Conservation (phyloP, 2,329 filamentous ascomycete species). For the Arthrobotrys megalospora region DNA sequence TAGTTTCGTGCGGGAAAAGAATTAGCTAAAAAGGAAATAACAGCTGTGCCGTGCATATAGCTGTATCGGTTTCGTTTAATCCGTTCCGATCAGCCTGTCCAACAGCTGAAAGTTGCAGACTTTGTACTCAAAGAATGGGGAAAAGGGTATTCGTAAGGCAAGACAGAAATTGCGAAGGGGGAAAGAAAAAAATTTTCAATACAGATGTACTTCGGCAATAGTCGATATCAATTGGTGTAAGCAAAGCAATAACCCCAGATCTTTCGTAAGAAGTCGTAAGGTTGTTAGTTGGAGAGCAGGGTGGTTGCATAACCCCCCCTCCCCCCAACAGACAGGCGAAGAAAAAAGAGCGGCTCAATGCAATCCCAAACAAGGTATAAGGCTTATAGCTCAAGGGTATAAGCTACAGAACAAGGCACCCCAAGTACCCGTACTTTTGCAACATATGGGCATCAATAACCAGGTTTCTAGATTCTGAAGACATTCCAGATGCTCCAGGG, state of each 20-base stretch:
- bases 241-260: constrained; percentile 30
- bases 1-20: constrained; percentile 30
- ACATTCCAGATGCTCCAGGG: constrained; percentile 61
- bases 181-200: constrained; percentile 43
- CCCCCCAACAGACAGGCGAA: constrained; percentile 36
- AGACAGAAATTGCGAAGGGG: constrained; percentile 31
- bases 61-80: constrained; percentile 53
- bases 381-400: constrained; percentile 67
- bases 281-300: constrained; percentile 27
- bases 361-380: constrained; percentile 63
- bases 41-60: constrained; percentile 37
- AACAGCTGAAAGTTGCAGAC: constrained; percentile 24
- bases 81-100: constrained; percentile 61
- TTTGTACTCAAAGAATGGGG: constrained; percentile 21
- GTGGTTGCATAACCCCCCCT: constrained; percentile 36
- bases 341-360: constrained; percentile 60
- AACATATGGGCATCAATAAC: constrained; percentile 64
- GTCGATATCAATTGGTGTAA: constrained; percentile 40
- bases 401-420: constrained; percentile 63
- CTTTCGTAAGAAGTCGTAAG: constrained; percentile 58
- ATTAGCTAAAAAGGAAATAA: constrained; percentile 46
- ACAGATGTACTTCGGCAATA: constrained; percentile 47
- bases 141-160: constrained; percentile 30
- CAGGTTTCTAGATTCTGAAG: constrained; percentile 60
- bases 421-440: constrained; percentile 68